These are phyloP conservation scores for Cladophialophora immunda DNA, from an alignment of 2,329 filamentous ascomycete species.

Conservation along the genomic window DNA sequence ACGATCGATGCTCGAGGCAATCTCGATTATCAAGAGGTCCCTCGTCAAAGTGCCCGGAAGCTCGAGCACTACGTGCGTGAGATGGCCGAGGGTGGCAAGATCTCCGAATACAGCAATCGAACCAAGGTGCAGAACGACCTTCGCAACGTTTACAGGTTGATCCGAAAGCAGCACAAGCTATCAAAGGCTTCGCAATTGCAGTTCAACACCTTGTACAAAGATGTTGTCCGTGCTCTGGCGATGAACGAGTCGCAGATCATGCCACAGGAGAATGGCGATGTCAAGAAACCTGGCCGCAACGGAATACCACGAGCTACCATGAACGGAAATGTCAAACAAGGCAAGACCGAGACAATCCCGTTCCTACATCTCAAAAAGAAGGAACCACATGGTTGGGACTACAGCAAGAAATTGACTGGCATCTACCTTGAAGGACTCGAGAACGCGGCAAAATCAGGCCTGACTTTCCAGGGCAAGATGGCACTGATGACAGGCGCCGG, in stretches of 20 bases:
- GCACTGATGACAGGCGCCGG: constrained; percentile 98
- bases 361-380: constrained; percentile 98
- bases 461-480: constrained; percentile 94
- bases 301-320: constrained; percentile 54
- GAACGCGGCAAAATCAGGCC: constrained; percentile 83
- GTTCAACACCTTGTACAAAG: constrained; percentile 93
- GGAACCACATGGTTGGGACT: constrained; percentile 94
- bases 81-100: constrained; percentile 98
- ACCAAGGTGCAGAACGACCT: constrained; percentile 98
- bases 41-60: constrained; percentile 89
- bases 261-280: constrained; percentile 77
- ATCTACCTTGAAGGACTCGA: constrained; percentile 92
- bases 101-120: constrained; percentile 97
- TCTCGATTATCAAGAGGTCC: constrained; percentile 88
- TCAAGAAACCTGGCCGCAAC: constrained; percentile 65
- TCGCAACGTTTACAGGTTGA: constrained; percentile 94
- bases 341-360: constrained; percentile 95
- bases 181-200: constrained; percentile 96
- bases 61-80: constrained; percentile 98
- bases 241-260: constrained; percentile 99
- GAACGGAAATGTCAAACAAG: constrained; percentile 70
- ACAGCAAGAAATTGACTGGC: constrained; percentile 97
- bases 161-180: constrained; percentile 97
- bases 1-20: constrained; percentile 92
- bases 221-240: constrained; percentile 89